Conservation (phyloP, 2,329 filamentous ascomycete genomes). For the Epichloe elymi region DNA sequence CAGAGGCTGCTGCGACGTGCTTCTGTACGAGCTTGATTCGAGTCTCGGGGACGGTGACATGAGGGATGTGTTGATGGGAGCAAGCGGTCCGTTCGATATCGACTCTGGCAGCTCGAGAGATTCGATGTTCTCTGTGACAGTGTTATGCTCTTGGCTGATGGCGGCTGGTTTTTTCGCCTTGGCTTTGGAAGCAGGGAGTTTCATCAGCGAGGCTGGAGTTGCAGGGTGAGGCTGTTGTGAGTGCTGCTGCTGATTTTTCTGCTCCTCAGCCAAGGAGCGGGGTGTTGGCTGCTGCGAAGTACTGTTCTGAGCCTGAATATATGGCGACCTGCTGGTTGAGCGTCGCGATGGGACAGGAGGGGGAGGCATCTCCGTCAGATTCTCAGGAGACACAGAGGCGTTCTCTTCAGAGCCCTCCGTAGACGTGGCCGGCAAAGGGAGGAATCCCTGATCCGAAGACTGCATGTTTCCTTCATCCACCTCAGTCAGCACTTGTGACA, state of each 20-base stretch:
- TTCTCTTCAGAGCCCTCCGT: constrained; percentile 50
- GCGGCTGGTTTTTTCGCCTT: constrained; percentile 33
- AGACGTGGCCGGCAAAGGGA: constrained; percentile 24
- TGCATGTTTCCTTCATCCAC: constrained; percentile 28
- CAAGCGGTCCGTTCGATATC: constrained; percentile 20
- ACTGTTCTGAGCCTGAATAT: constrained; percentile 42
- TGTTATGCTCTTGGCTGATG: constrained; percentile 15
- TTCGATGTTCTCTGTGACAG: constrained; percentile 40
- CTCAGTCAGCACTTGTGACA: constrained; percentile 41
- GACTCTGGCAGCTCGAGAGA: constrained; percentile 62
- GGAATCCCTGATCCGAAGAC: constrained; percentile 23
- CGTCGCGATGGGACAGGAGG: constrained; percentile 53
- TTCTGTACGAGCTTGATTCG: constrained; percentile 33
- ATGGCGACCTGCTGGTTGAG: constrained; percentile 54
- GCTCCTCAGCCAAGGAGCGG: constrained; percentile 4
- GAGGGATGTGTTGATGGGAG: constrained; percentile 30
- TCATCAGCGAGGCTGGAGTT: constrained; percentile 82
- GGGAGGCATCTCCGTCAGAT: constrained; percentile 54
- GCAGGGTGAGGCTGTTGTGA: constrained; percentile 46
- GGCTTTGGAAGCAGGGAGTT: constrained; percentile 44
- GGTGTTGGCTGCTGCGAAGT: constrained; percentile 13
- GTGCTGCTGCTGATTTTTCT: constrained; percentile 4
- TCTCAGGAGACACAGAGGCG: constrained; percentile 51
- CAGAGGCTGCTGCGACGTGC: constrained; percentile 34
- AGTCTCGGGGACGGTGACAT: constrained; percentile 20